A percentile compares a stretch with the other conserved stretches of the same genome.
Evolutionary conservation across 352 stramenopile genomes (phyloP).

Genomic region (Phytophthora podocarpi): DNA sequence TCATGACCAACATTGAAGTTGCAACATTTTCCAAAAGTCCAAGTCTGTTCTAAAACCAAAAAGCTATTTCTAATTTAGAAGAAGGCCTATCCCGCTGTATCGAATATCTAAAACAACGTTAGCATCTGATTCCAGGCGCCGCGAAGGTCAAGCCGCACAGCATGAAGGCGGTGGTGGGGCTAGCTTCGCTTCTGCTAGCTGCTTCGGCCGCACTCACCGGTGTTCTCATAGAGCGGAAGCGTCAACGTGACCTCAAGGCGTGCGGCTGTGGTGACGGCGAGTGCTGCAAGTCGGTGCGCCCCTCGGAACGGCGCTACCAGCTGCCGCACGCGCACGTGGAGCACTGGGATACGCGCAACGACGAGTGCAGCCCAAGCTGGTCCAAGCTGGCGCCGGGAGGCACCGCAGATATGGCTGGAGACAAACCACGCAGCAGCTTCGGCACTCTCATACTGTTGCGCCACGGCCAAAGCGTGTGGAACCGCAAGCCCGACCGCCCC

Average conservation of each 20-base stretch:
- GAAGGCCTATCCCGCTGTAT: no score
- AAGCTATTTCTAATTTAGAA: no score
- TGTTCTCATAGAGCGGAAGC: conserved; percentile 38
- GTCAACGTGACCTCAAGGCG: conserved; percentile 31
- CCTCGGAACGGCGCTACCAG: conserved; percentile 67
- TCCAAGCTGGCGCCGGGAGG: conserved; percentile 46
- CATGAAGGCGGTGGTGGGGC: conserved; percentile 38
- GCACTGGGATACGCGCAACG: conserved; percentile 67
- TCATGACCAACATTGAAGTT: no score
- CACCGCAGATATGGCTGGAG: conserved; percentile 5
- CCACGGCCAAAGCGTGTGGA: conserved; percentile 89
- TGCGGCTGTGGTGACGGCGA: conserved; percentile 74
- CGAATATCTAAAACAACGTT: no score
- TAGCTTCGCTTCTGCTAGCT: conserved; percentile 34
- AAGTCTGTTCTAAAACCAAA: no score
- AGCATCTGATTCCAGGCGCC: conserved; percentile 27
- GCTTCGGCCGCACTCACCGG: conserved; percentile 22
- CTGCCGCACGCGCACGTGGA: conserved; percentile 74
- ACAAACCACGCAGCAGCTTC: conserved; percentile 57
- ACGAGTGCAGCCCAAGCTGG: conserved; percentile 65
- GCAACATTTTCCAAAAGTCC: no score
- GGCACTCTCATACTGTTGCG: conserved; percentile 82
- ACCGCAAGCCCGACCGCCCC: conserved; percentile 75
- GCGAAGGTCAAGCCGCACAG: conserved; percentile 6
- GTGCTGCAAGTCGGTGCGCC: conserved; percentile 74